Evolutionary conservation across 352 stramenopile genomes (phyloP), one percentile per base, ranked within the genome.

Genomic region (Globisporangium alternatum): DNA sequence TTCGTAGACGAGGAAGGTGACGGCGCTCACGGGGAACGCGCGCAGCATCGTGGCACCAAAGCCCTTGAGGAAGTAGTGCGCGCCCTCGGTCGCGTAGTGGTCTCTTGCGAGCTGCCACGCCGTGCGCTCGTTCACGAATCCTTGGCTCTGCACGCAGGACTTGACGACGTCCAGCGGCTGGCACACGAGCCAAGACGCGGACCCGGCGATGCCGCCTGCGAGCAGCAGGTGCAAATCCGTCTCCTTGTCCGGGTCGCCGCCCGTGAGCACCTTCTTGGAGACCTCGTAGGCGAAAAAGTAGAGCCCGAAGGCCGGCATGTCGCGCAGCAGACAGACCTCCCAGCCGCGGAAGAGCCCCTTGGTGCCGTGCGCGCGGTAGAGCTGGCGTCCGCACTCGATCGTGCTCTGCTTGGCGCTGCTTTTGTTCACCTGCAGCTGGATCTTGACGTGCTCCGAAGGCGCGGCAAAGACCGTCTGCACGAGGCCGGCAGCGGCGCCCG

Each of bases 91-190:
- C 4, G 58, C 41, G 67, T 88, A 72, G 39, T 90, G 71, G 30
- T 72, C 65, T 17, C 71, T 69, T 33, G 72, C 73, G 45, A 92
- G 72, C 60, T 83, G 60, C 49, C 58, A 70, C 30, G 83, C 83
- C 9, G 69, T 75, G 66, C 77, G 68, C 61, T 81, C 76, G 30
- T 66, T 62, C 7, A 66, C 69, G 7, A 88, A 73, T 17, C 69
- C 64, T 58, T 92, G 85, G 57, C 83, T 88, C 76, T 97, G 90
- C 35, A 95, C 87, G 44, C 88, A 86, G 30, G 87, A 96, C 77
- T 97, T 97, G 68, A 97, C 78, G 28, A 97, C 90, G 67, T 97
- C 90, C 60, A 96, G 74, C 2, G 90, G 90, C 66, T 93, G 84
- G 37, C 79, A 89, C 51, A 91, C 67, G 28, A 86, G 71, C 86